These are phyloP conservation scores for Brassica nigra DNA, from an alignment of 345 rosid genomes.

Conservation along the genomic window DNA sequence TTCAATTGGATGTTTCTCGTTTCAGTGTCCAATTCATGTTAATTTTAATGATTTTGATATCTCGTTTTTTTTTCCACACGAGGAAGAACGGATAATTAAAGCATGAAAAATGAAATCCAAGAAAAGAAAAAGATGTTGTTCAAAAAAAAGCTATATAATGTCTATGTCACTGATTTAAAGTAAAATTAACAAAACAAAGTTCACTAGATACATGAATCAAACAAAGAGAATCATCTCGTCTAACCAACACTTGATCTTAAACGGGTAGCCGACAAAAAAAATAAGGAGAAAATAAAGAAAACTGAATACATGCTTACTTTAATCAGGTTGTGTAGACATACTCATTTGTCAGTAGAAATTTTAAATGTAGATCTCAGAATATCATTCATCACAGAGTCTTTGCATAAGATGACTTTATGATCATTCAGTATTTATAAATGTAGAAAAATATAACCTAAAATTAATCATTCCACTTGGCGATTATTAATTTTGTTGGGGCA, in stretches of 20 bases:
- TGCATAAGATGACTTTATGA: neutral
- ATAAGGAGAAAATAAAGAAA: neutral
- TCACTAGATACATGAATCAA: slow-evolving; percentile 27
- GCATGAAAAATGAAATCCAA: slow-evolving; percentile 13
- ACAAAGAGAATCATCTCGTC: neutral
- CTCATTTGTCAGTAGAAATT: slow-evolving; percentile 18
- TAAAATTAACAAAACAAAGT: slow-evolving; percentile 33
- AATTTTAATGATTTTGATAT: slow-evolving; percentile 32
- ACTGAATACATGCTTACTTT: slow-evolving; percentile 14
- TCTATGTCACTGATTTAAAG: slow-evolving; percentile 34
- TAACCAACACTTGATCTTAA: too few species aligned
- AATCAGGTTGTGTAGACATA: slow-evolving; percentile 12
- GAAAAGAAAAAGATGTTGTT: slow-evolving; percentile 15
- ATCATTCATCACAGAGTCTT: neutral
- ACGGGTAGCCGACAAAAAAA: neutral
- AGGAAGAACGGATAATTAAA: slow-evolving; percentile 14
- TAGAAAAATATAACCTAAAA: neutral
- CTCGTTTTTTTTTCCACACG: slow-evolving; percentile 19
- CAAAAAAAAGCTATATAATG: neutral
- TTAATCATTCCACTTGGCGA: neutral
- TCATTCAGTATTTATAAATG: neutral
- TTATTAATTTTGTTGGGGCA: neutral
- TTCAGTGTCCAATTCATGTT: slow-evolving; percentile 27
- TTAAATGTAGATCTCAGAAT: neutral
- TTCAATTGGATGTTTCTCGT: slow-evolving; percentile 30